Percentiles rank a stretch among this genome's conserved stretches.
phyloP scores from a whole-genome alignment of 495 filamentous ascomycete genomes.

The Neurospora discreta region DNA sequence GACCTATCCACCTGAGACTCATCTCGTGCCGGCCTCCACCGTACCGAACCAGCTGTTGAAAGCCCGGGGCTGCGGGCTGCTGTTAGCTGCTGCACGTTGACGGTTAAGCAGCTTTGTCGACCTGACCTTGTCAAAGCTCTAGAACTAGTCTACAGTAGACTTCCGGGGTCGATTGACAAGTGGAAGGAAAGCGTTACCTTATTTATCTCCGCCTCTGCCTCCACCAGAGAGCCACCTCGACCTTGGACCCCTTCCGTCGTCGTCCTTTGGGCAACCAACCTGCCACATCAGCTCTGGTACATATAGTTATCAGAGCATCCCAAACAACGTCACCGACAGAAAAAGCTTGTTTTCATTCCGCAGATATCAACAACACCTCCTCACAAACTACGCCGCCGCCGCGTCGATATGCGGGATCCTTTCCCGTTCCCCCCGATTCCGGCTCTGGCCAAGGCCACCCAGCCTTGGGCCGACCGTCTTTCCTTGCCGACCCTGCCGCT shows the following conservation, averaged over 20 bases:
- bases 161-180: not conserved
- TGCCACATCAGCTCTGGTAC: not conserved
- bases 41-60: not conserved
- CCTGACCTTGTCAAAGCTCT: not conserved
- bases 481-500: slow-evolving; percentile 60
- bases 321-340: not conserved
- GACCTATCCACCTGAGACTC: not conserved
- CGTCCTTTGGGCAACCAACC: not conserved
- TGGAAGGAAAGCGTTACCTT: not conserved
- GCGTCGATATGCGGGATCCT: slow-evolving; percentile 51
- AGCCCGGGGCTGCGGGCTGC: not conserved
- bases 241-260: not conserved
- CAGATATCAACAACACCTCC: not conserved
- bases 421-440: slow-evolving; percentile 51
- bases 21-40: not conserved
- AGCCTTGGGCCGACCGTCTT: slow-evolving; percentile 48
- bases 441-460: slow-evolving; percentile 38
- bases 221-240: not conserved
- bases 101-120: not conserved
- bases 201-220: not conserved
- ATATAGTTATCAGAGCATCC: not conserved
- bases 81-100: not conserved
- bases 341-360: not conserved
- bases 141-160: too few relatives aligned
- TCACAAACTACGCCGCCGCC: not conserved